Conservation (phyloP, 2,329 filamentous ascomycete genomes). For the Ceratocystis harringtonii region DNA sequence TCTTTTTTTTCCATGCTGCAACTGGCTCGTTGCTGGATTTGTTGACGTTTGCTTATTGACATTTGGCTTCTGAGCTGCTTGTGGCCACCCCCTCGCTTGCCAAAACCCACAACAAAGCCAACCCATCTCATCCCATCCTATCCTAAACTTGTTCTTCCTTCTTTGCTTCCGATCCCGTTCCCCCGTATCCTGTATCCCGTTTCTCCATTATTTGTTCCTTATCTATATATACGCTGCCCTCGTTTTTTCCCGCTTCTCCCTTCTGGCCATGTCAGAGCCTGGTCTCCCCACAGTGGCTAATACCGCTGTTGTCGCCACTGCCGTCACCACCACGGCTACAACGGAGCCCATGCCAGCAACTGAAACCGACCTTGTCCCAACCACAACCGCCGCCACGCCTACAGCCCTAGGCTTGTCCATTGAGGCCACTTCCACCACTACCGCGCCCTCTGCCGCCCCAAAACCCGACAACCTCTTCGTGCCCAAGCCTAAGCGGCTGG, state of each 20-base stretch:
- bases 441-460: constrained; percentile 27
- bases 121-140: not conserved
- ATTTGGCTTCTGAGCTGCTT: not conserved
- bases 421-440: constrained; percentile 23
- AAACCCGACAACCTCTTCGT: constrained; percentile 40
- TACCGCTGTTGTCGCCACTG: not conserved
- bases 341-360: not conserved
- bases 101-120: not conserved
- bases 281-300: not conserved
- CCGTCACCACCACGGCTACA: not conserved
- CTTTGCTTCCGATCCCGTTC: too few relatives aligned
- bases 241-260: not conserved
- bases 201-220: not conserved
- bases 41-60: not conserved
- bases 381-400: constrained; percentile 24
- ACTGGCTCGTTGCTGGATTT: not conserved
- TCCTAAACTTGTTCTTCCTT: too few relatives aligned
- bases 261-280: not conserved
- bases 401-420: constrained; percentile 20
- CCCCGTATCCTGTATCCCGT: not conserved
- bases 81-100: too few relatives aligned
- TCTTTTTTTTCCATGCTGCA: not conserved
- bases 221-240: not conserved
- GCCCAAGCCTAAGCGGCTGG: constrained; percentile 79
- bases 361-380: not conserved